These are phyloP conservation scores for Phytophthora aleatoria DNA, from an alignment of 352 stramenopile genomes.

Conservation along the genomic window DNA sequence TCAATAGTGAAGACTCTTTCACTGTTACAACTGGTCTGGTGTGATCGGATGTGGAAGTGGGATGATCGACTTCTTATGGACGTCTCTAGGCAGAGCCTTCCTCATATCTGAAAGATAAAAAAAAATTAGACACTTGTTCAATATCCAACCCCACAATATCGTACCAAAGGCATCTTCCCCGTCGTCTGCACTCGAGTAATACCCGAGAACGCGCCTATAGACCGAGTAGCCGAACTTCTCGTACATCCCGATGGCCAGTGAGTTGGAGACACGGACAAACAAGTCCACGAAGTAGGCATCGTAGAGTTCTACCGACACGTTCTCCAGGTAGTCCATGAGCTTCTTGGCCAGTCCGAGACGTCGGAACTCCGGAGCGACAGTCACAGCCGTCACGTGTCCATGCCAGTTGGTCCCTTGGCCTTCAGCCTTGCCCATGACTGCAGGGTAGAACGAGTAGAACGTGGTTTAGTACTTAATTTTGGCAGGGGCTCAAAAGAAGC, in stretches of 20 bases:
- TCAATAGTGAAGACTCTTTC: not conserved
- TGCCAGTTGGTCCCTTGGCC: constrained; percentile 96
- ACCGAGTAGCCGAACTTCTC: constrained; percentile 93
- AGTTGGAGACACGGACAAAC: constrained; percentile 98
- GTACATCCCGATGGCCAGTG: constrained; percentile 93
- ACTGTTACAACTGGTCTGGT: constrained; percentile 69
- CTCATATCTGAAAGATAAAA: constrained; percentile 85
- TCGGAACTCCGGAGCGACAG: constrained; percentile 96
- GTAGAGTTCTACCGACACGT: constrained; percentile 77
- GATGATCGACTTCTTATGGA: constrained; percentile 91
- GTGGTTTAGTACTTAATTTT: constrained; percentile 5
- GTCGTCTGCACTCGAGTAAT: constrained; percentile 88
- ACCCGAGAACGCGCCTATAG: constrained; percentile 91
- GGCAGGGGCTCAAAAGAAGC: constrained; percentile 3
- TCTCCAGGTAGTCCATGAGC: constrained; percentile 95
- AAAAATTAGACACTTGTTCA: not conserved
- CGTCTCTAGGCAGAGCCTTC: constrained; percentile 89
- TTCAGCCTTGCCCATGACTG: constrained; percentile 97
- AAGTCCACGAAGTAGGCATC: constrained; percentile 99
- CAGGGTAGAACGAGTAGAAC: constrained; percentile 11
- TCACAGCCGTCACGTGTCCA: constrained; percentile 98
- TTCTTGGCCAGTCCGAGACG: constrained; percentile 91
- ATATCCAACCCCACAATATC: constrained; percentile 4
- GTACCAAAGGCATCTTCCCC: constrained; percentile 90
- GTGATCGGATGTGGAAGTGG: constrained; percentile 86